Evolutionary conservation across 139 green algal genomes (phyloP).

Genomic region (Closterium sp.): DNA sequence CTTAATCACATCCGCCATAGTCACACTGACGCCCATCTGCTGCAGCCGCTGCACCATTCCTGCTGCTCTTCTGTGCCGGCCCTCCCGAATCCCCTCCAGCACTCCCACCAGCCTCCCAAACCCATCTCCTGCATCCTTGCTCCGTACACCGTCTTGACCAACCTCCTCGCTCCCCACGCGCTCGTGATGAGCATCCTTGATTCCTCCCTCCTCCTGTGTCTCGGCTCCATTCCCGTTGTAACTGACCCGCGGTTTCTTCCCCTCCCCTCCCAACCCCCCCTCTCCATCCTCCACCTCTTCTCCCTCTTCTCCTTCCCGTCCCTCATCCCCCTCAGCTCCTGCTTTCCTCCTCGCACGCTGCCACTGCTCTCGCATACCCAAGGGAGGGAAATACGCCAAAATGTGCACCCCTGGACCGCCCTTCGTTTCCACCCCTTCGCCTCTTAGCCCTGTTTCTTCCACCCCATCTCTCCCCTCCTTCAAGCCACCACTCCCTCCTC

Average conservation of each 20-base stretch:
- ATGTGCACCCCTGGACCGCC: slow-evolving; percentile 19
- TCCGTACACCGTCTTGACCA: no score
- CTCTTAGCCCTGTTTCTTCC: background rate
- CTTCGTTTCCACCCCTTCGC: background rate
- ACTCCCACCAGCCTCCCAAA: background rate
- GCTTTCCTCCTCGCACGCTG: background rate
- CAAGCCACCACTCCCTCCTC: background rate
- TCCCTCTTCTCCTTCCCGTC: no score
- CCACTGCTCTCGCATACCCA: background rate
- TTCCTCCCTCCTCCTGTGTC: no score
- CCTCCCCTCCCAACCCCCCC: no score
- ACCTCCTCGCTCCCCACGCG: no score
- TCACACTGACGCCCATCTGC: slow-evolving; percentile 11
- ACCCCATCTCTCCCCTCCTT: no score
- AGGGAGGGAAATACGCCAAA: slow-evolving; percentile 31
- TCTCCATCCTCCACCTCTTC: no score
- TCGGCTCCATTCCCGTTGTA: no score
- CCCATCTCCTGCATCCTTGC: no score
- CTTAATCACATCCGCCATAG: background rate
- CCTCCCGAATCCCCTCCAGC: slow-evolving; percentile 28
- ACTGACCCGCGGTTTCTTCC: no score
- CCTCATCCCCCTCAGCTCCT: background rate
- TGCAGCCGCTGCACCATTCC: slow-evolving; percentile 40
- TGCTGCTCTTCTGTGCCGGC: slow-evolving; percentile 4
- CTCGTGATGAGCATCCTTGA: no score